Base-by-base conservation (phyloP, 768 basidiomycete species). In the Xanthoconium stramineum region DNA sequence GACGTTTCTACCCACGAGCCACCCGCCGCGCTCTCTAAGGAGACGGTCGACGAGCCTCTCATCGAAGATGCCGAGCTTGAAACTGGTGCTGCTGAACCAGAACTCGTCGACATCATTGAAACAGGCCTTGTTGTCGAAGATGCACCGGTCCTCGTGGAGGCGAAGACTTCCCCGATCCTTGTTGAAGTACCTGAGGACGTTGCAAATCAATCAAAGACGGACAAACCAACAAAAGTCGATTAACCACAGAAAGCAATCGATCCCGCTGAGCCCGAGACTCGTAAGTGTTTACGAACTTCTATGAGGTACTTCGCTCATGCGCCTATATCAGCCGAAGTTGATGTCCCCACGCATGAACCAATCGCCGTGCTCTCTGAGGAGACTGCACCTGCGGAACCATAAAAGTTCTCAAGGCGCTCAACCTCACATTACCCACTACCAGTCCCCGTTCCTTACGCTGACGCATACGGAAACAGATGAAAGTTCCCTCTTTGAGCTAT, bases 231-330 rank as follows among this genome's bases (percentile, higher is more conserved):
- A 0, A n/a, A 20, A 5, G 42, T 20, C 14, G 19, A 40, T n/a
- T 53, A 29, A 39, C 29, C 35, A 11, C 47, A 45, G 36, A 38
- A 52, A 19, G 49, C 28, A 2, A 40, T 32, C 15, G 45, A 45
- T 19, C 38, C 13, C 45, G 33, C 30, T 24, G 24, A 50, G 32
- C 30, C 53, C 37, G 39, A 40, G 52, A 19, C 39, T 14, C 14
- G 62, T 57, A 17, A 61, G 63, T 61, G 47, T 5, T 42, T 43
- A 50, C 12, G 36, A 50, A 45, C 38, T 9, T 30, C 36, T 17
- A 15, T 30, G 32, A 37, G 24, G 11, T 35, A 35, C 33, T 35
- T 8, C 12, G 33, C 50, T 66, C 43, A 63, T 29, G 42, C 11
- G 20, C 46, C 5, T 20, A 13, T 39, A 28, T 45, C 47, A 57